A percentile compares a stretch with the other conserved stretches of the same genome.
phyloP scores from a whole-genome alignment of 2,329 filamentous ascomycete genomes.

The Cytospora mali region DNA sequence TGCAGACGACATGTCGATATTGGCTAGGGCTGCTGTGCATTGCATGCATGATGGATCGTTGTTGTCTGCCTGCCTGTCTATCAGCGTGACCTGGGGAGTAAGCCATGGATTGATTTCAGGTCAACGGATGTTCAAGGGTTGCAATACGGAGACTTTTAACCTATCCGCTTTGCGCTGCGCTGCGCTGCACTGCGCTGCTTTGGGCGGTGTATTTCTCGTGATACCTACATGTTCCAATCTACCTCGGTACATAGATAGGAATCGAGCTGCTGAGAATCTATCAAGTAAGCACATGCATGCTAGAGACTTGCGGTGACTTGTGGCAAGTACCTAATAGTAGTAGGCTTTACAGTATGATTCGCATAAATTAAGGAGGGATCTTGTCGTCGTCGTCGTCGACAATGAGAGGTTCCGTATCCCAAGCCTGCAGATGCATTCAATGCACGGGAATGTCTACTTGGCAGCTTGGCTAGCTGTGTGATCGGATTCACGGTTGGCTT shows the following conservation, averaged over 20 bases:
- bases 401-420: neutral
- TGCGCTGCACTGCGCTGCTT: too few species aligned
- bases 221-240: too few species aligned
- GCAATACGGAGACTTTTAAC: too few species aligned
- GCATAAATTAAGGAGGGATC: neutral
- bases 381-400: neutral
- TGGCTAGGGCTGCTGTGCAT: conserved; percentile 14
- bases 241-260: too few species aligned
- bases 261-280: neutral
- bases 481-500: neutral
- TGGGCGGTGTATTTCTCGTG: neutral
- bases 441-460: neutral
- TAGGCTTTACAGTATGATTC: too few species aligned
- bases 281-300: neutral
- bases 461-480: neutral
- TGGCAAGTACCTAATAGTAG: too few species aligned
- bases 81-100: neutral
- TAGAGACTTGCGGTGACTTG: neutral
- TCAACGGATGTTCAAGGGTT: too few species aligned
- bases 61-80: conserved; percentile 5
- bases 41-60: conserved; percentile 17
- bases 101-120: too few species aligned
- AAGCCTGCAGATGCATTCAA: neutral
- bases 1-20: conserved; percentile 19
- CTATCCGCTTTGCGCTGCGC: too few species aligned